Percentiles rank a stretch among this genome's conserved stretches.
Conservation (phyloP, 2,329 filamentous ascomycete species). For the Diplocarpon rosae region DNA sequence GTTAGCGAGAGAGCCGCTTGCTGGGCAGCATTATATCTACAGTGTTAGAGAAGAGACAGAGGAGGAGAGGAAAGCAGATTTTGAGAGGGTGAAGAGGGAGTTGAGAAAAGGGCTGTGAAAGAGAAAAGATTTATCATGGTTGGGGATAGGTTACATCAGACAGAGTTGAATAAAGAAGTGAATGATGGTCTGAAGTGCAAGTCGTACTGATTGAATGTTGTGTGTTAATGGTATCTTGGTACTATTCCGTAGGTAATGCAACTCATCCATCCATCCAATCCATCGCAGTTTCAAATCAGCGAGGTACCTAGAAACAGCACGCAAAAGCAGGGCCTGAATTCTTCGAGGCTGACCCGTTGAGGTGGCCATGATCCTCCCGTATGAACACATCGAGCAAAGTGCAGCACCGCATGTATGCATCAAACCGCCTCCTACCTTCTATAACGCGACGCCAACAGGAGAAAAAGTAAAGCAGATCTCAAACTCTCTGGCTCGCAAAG, state of each 20-base stretch:
- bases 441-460: conserved; percentile 3
- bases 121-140: not conserved
- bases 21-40: not conserved
- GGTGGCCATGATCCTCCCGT: conserved; percentile 8
- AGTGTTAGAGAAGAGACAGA: not conserved
- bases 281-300: conserved; percentile 1
- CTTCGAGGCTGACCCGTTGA: conserved; percentile 11
- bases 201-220: too few species aligned
- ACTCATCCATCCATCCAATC: not conserved
- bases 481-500: conserved; percentile 65
- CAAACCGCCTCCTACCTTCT: conserved; percentile 8
- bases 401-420: conserved; percentile 8
- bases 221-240: conserved; percentile 10
- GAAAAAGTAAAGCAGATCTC: conserved; percentile 7
- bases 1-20: conserved; percentile 1
- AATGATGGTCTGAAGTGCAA: too few species aligned
- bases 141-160: too few species aligned
- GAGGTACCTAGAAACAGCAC: conserved; percentile 9
- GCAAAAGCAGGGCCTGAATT: not conserved
- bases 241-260: conserved; percentile 4
- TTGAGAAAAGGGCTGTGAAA: conserved; percentile 1
- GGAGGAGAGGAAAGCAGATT: conserved; percentile 4
- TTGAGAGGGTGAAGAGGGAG: conserved; percentile 7
- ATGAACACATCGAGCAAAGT: conserved; percentile 7
- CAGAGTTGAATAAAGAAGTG: too few species aligned